A percentile compares a stretch with the other conserved stretches of the same genome.
Evolutionary conservation across 371 early-diverging fungal species (phyloP).

Genomic region (Capillidium heterosporum): DNA sequence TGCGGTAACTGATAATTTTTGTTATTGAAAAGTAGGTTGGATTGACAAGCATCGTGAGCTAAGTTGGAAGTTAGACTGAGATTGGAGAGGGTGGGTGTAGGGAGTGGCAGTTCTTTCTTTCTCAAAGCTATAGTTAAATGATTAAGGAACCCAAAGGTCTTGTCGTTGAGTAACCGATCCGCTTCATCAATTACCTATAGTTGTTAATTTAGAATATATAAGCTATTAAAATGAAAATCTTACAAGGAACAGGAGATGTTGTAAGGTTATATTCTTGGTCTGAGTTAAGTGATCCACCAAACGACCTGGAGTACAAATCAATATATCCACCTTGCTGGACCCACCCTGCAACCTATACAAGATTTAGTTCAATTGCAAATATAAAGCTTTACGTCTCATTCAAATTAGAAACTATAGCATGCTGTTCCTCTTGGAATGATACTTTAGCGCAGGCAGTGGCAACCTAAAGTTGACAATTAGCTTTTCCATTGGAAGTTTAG

Average conservation of each 20-base stretch:
- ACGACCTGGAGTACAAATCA: slow-evolving; percentile 92
- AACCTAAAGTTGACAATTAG: slow-evolving; percentile 13
- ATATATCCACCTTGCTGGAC: slow-evolving; percentile 61
- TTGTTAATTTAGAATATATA: neutral
- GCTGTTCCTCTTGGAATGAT: slow-evolving; percentile 62
- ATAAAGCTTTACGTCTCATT: slow-evolving; percentile 12
- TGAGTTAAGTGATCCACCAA: slow-evolving; percentile 72
- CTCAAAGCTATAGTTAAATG: too few relatives aligned
- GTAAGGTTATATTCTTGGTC: slow-evolving; percentile 76
- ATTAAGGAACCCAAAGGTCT: too few relatives aligned
- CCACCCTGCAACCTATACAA: slow-evolving; percentile 25
- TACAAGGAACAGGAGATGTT: slow-evolving; percentile 72
- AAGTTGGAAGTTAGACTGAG: neutral
- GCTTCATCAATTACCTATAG: slow-evolving; percentile 76
- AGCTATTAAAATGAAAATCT: slow-evolving; percentile 6
- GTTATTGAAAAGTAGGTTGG: neutral
- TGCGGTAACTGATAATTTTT: neutral
- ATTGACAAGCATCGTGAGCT: neutral
- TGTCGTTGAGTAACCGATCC: slow-evolving; percentile 55
- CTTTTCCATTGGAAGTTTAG: neutral
- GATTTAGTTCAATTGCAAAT: neutral
- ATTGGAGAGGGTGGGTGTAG: neutral
- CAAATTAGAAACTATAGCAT: slow-evolving; percentile 30
- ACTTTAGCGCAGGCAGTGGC: slow-evolving; percentile 54
- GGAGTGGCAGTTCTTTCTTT: neutral